Conservation (phyloP, 257 asterid genomes). For the Ballota nigra region DNA sequence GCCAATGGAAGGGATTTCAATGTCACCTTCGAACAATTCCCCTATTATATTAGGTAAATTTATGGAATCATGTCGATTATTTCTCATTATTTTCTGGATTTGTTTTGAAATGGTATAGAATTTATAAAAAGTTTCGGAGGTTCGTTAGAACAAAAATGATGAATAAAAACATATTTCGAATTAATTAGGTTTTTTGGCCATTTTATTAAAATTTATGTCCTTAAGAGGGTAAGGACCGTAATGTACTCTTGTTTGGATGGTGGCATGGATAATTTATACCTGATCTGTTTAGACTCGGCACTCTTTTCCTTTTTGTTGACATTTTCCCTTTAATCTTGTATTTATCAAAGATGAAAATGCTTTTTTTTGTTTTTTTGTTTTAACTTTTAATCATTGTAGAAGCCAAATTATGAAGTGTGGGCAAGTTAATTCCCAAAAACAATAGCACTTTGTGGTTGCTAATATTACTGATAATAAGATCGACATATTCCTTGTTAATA, state of each 20-base stretch:
- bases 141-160: background rate
- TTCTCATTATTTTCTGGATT: background rate
- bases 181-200: background rate
- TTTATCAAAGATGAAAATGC: no score
- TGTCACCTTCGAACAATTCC: conserved; percentile 71
- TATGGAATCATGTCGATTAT: background rate
- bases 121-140: background rate
- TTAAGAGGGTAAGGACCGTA: no score
- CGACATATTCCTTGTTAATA: background rate
- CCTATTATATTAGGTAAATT: conserved; percentile 63
- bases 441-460: background rate
- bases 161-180: background rate
- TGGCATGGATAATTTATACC: no score
- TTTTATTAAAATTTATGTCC: no score
- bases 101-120: background rate
- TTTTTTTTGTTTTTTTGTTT: no score
- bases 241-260: no score
- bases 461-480: background rate
- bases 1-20: conserved; percentile 56
- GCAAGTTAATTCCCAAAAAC: no score
- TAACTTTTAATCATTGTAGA: no score
- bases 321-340: no score
- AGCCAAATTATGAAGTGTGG: no score
- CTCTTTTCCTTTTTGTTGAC: no score
- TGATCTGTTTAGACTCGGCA: no score